A percentile compares a stretch with the other conserved stretches of the same genome.
These are phyloP conservation scores for Arxiozyma heterogenica DNA, from an alignment of 1,139 yeast species.

Conservation along the genomic window DNA sequence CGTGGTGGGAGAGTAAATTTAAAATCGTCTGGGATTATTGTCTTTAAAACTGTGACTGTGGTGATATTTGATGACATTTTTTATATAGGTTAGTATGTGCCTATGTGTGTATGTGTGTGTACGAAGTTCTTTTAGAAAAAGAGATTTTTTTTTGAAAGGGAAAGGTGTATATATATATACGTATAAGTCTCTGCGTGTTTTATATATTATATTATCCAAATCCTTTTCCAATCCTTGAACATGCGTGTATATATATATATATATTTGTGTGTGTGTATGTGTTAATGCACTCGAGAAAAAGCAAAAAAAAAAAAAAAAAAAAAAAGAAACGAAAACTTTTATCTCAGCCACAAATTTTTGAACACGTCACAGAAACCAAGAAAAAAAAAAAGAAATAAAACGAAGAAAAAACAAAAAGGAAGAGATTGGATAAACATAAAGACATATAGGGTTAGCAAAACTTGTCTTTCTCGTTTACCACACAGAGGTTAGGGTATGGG, in stretches of 20 bases:
- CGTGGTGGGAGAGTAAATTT: conserved; percentile 71
- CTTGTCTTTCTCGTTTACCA: too few species aligned
- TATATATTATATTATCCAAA: too few species aligned
- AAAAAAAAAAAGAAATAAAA: too few species aligned
- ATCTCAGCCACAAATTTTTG: background rate
- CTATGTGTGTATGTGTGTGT: conserved; percentile 6
- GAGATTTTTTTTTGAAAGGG: too few species aligned
- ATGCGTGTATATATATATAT: background rate
- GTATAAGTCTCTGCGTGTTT: background rate
- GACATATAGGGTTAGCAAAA: background rate
- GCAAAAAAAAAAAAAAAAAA: too few species aligned
- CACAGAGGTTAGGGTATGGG: too few species aligned
- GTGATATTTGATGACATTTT: background rate
- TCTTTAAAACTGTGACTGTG: background rate
- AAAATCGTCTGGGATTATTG: conserved; percentile 4
- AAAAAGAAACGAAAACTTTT: too few species aligned
- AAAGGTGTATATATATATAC: too few species aligned
- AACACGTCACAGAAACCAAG: background rate
- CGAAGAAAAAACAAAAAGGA: background rate
- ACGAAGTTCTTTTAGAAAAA: background rate
- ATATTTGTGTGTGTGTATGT: background rate
- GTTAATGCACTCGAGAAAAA: background rate
- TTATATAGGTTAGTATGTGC: background rate
- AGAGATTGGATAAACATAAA: background rate
- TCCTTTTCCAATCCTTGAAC: too few species aligned